Conservation (phyloP, 2,329 filamentous ascomycete genomes). For the Nemania bipapillata region DNA sequence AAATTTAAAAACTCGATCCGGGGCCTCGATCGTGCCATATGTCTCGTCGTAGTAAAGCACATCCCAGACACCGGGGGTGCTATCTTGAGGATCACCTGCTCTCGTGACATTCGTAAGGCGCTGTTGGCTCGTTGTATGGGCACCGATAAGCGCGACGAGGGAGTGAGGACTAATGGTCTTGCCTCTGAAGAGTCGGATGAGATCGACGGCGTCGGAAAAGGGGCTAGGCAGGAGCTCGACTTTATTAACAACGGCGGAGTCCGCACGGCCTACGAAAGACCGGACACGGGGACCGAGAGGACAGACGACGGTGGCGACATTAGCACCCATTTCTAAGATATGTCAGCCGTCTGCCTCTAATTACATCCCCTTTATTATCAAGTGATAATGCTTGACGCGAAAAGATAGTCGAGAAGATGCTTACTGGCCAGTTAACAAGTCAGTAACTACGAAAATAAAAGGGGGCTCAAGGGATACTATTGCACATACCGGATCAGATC, state of each 20-base stretch:
- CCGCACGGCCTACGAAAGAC: conserved; percentile 63
- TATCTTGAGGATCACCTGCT: conserved; percentile 61
- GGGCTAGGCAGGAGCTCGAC: conserved; percentile 58
- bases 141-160: conserved; percentile 65
- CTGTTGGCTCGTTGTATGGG: conserved; percentile 64
- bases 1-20: conserved; percentile 56
- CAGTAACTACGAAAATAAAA: not conserved
- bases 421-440: conserved; percentile 20
- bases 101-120: conserved; percentile 56
- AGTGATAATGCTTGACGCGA: not conserved
- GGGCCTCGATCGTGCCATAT: conserved; percentile 46
- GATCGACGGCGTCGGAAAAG: conserved; percentile 58
- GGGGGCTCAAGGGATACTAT: not conserved
- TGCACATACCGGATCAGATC: conserved; percentile 59
- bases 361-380: not conserved
- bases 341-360: conserved; percentile 7
- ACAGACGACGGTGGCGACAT: conserved; percentile 61
- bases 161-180: conserved; percentile 65
- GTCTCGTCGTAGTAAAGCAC: conserved; percentile 61
- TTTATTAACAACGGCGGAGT: conserved; percentile 56
- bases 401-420: not conserved
- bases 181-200: conserved; percentile 61
- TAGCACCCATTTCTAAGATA: conserved; percentile 59
- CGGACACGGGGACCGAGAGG: conserved; percentile 60
- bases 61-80: conserved; percentile 65